Evolutionary conservation across 345 rosid species (phyloP), one percentile per base, ranked within the genome.

Genomic region (Camelina hispida): DNA sequence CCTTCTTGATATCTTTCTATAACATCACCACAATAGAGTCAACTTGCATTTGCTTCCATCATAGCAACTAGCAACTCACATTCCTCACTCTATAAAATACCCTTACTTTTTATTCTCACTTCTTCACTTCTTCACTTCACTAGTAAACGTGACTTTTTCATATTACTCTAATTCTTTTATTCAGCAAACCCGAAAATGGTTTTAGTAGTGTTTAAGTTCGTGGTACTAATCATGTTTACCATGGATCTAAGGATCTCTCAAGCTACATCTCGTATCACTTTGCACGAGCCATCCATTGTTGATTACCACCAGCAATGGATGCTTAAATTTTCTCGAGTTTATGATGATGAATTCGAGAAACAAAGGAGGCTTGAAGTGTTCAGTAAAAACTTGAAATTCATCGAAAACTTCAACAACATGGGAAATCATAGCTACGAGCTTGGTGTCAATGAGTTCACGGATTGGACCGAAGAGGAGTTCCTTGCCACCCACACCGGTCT

Each of bases 381-480:
- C 65, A 62, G 62, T 51, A 65, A 66, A 38, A 82, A 82, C 57
- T 37, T 82, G 13, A 46, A 80, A 37, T 80, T 47, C 60, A 70
- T 85, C 12, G 83, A 83, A 35, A 37, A 78, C 10, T 82, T 80
- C 55, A 82, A 83, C 47, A 47, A 18, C 7, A 82, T 60, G 3
- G 79, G 43, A 12, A 68, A 60, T 61, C 76, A 71, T 68, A 62
- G 86, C 37, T 88, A 76, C 72, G 81, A 81, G 71, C 85, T 91
- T 37, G 80, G 81, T 22, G 79, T 86, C 57, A 88, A 88, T 73
- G 71, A 74, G 68, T 91, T 87, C 63, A 81, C 89, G 0, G 93
- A 87, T 78, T 25, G 72, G 59, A 83, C 83, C 1, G 32, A 80
- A 10, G 94, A 83, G 9, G 97, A 91, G 72, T 89, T 89, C 55